These are phyloP conservation scores for Xylaria multiplex DNA, from an alignment of 2,329 filamentous ascomycete species.

Conservation along the genomic window DNA sequence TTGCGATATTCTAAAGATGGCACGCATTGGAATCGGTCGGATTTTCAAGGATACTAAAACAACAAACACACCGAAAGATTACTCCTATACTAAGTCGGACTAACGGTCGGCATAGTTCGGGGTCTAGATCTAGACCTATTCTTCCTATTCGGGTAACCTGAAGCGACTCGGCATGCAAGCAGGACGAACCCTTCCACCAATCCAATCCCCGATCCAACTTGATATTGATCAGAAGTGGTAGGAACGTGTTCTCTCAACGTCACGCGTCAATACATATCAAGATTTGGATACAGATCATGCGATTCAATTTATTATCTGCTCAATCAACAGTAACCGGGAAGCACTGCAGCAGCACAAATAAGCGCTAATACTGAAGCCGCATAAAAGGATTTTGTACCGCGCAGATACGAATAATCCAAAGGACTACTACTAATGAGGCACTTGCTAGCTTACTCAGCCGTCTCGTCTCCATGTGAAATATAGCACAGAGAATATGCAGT, in stretches of 20 bases:
- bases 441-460: not conserved
- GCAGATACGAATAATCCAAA: constrained; percentile 19
- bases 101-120: not conserved
- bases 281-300: constrained; percentile 1
- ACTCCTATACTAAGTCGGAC: not conserved
- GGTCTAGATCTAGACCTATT: not conserved
- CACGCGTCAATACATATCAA: constrained; percentile 3
- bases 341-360: constrained; percentile 13
- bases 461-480: not conserved
- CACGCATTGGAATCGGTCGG: not conserved
- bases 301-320: constrained; percentile 21
- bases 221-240: not conserved
- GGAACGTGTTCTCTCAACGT: not conserved
- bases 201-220: not conserved
- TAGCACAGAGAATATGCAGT: not conserved
- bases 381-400: constrained; percentile 24
- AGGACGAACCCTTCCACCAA: not conserved
- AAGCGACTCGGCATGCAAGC: not conserved
- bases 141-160: constrained; percentile 1
- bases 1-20: not conserved
- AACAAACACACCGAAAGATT: not conserved
- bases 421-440: constrained; percentile 1
- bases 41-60: not conserved
- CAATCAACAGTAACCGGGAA: constrained; percentile 14
- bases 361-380: constrained; percentile 25